Evolutionary conservation across 306 rosid genomes (phyloP), one percentile per base, ranked within the genome.

Genomic region (Prunus davidiana): DNA sequence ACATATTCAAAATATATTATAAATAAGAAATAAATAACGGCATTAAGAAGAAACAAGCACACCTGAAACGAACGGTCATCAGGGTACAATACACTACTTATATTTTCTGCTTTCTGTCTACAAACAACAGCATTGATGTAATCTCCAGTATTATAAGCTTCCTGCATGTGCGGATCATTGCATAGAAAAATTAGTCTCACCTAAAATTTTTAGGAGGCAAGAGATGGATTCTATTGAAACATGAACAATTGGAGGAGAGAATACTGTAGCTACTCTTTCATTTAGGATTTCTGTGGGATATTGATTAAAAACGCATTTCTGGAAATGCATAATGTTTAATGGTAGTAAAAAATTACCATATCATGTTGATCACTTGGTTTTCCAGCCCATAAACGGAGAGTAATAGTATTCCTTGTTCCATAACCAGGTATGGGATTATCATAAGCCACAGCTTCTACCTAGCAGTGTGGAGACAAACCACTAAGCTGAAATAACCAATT

Each of bases 381-480:
- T 68, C 93, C 93, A 18, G 93, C 91, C 96, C 96, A 90, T 25
- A 90, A 88, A 34, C 93, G 91, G 60, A 90, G 91, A 65, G 89
- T 90, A 82, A 88, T 82, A 62, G 96, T 84, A 75, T 88, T 90
- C 71, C 88, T 88, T 49, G 96, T 90, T 83, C 93, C 93, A 28
- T 90, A 88, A 76, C 96, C 96, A 76, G 93, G 93, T 75, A 90
- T 88, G 18, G 93, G 96, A 80, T 88, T 87, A 83, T 90, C 93
- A 83, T 90, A 90, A 52, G 96, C 96, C 76, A 90, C 91, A 79
- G 93, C 96, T 85, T 90, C 96, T 73, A 90, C 91, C 96, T 90
- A 76, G 41, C 52, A 78, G 73, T 52, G 52, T 30, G 51, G 64
- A 56, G 77, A 74, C 70, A 78, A 81, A 69, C 67, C 58, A 76